A percentile compares a stretch with the other conserved stretches of the same genome.
These are phyloP conservation scores for Waitea zeae DNA, from an alignment of 1,284 basidiomycete species.

Conservation along the genomic window DNA sequence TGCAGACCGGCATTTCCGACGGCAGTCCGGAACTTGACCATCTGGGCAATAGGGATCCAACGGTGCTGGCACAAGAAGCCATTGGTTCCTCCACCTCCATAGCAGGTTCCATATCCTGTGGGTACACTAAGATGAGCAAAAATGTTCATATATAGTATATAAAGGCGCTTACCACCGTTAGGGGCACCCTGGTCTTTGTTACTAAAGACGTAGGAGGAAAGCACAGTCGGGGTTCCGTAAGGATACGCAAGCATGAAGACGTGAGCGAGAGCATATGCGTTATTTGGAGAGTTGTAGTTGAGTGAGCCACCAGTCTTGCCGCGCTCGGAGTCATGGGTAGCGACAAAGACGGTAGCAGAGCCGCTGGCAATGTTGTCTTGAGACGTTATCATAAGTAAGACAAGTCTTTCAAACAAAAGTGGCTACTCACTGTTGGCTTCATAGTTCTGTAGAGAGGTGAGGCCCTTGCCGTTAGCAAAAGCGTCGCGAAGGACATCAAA, in stretches of 20 bases:
- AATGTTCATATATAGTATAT: slow-evolving; percentile 7
- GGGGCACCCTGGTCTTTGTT: slow-evolving; percentile 33
- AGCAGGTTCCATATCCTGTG: slow-evolving; percentile 12
- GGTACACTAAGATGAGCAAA: neutral
- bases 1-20: slow-evolving; percentile 13
- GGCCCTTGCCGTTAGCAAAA: slow-evolving; percentile 10
- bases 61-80: slow-evolving; percentile 19
- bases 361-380: neutral
- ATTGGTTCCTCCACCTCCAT: slow-evolving; percentile 10
- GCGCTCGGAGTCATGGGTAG: slow-evolving; percentile 15
- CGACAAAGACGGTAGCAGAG: slow-evolving; percentile 16
- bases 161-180: slow-evolving; percentile 15
- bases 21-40: slow-evolving; percentile 18
- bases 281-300: slow-evolving; percentile 12
- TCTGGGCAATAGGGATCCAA: slow-evolving; percentile 16
- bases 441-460: slow-evolving; percentile 10
- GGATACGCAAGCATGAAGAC: slow-evolving; percentile 27
- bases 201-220: slow-evolving; percentile 42
- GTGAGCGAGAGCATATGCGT: slow-evolving; percentile 13
- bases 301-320: slow-evolving; percentile 15
- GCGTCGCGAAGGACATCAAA: slow-evolving; percentile 11
- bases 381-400: too few species aligned
- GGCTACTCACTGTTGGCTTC: slow-evolving; percentile 5
- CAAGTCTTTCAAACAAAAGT: too few species aligned
- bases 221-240: slow-evolving; percentile 45